Conservation (phyloP, 306 rosid genomes). For the Cucurbita argyrosperma region DNA sequence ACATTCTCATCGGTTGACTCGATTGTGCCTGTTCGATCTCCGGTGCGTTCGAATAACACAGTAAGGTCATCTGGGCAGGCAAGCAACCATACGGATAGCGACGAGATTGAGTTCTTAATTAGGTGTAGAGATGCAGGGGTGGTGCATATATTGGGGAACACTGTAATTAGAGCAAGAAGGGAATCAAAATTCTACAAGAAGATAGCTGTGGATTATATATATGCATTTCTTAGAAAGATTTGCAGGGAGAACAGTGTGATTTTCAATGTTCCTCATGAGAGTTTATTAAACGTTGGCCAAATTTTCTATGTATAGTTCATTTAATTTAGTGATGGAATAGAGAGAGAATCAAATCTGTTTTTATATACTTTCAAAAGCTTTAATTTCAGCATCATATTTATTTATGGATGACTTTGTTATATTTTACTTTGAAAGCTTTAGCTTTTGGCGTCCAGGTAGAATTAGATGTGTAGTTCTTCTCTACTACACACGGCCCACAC, state of each 20-base stretch:
- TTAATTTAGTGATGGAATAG: not conserved
- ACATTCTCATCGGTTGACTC: constrained; percentile 53
- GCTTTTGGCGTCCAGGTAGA: not conserved
- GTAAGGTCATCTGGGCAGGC: constrained; percentile 22
- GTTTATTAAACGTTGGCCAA: constrained; percentile 86
- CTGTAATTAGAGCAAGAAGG: constrained; percentile 61
- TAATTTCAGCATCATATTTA: not conserved
- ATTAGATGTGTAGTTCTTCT: too few species aligned
- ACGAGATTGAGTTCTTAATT: constrained; percentile 64
- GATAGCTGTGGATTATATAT: constrained; percentile 68
- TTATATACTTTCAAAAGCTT: not conserved
- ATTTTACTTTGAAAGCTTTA: not conserved
- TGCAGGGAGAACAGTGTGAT: constrained; percentile 91
- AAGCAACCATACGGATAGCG: constrained; percentile 50
- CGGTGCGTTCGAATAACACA: constrained; percentile 19
- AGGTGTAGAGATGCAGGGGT: constrained; percentile 77
- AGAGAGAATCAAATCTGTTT: constrained; percentile 2
- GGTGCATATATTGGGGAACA: constrained; percentile 90
- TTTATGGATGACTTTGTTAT: not conserved
- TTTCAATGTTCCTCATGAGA: constrained; percentile 96
- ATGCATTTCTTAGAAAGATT: constrained; percentile 81
- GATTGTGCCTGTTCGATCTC: constrained; percentile 37
- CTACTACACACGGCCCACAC: too few species aligned
- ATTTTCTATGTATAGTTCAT: constrained; percentile 52
- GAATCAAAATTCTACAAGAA: constrained; percentile 56